Evolutionary conservation across 202 grass and related monocot species (phyloP).

Genomic region (Dendrocalamus latiflorus): DNA sequence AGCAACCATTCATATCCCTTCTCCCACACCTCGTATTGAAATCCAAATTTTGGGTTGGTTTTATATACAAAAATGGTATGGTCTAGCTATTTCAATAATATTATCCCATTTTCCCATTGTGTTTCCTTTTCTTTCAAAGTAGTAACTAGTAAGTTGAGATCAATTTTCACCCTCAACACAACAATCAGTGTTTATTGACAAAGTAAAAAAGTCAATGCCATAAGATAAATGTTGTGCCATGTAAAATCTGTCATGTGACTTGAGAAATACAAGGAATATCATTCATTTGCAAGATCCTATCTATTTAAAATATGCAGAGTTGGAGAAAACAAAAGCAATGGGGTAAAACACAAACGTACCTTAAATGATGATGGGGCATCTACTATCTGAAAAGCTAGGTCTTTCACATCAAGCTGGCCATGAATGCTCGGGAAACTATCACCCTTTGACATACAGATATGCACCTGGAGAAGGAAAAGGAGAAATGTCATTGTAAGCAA

Average conservation of each 20-base stretch:
- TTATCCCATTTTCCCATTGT: background rate
- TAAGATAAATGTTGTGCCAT: background rate
- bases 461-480: constrained; percentile 53
- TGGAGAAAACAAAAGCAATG: constrained; percentile 11
- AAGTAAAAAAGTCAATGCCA: background rate
- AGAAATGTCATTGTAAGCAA: background rate
- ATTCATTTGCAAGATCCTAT: background rate
- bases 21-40: background rate
- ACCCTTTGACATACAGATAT: constrained; percentile 93
- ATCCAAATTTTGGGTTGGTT: background rate
- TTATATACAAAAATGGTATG: background rate
- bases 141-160: background rate
- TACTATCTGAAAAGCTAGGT: constrained; percentile 81
- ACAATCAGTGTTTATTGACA: background rate
- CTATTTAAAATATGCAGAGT: constrained; percentile 10
- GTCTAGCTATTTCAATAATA: background rate
- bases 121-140: background rate
- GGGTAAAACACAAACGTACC: constrained; percentile 35
- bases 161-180: constrained; percentile 1
- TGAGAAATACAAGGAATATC: background rate
- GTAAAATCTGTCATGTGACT: background rate
- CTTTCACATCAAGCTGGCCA: constrained; percentile 89
- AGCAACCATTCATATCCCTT: background rate
- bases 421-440: constrained; percentile 88
- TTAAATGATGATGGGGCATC: constrained; percentile 85